Evolutionary conservation across 306 rosid genomes (phyloP), one percentile per base, ranked within the genome.

Genomic region (Dryas drummondii): DNA sequence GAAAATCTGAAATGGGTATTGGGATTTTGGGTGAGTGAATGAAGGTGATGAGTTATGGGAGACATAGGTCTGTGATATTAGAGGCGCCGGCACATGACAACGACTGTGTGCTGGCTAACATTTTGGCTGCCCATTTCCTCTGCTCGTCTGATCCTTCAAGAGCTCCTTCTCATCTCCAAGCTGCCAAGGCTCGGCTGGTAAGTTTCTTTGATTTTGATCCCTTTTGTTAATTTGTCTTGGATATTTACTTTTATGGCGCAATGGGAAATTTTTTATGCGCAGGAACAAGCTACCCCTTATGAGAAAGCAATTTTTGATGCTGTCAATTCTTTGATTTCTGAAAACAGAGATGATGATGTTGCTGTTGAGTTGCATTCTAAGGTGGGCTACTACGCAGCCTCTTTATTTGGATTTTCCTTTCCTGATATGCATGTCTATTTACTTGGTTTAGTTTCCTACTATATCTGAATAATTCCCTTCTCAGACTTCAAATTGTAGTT

Each of bases 241-340:
- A 1, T 55, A 5, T 9, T 44, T 41, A 9, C 51, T 58, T 60
- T 49, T 50, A 47, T 4, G 72, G 52, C 66, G 45, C 65, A 4
- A 17, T 51, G 63, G 6, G 58, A 44, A 47, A 55, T 22, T 72
- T 49, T 3, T 57, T 52, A 0, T 73, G 70, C 46, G 4, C 72
- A 94, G 99, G 97, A 87, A 41, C 87, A 84, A 68, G 97, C 97
- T 65, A 94, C 99, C 55, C 66, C 67, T 70, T 92, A 91, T 59
- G 99, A 94, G 88, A 90, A 84, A 75, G 87, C 91, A 13, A 91
- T 94, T 80, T 92, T 86, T 5, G 84, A 81, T 50, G 73, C 78
- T 26, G 72, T 92, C 78, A 86, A 14, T 87, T 86, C 71, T 84
- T 87, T 87, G 91, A 78, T 91, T 27, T 90, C 91, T 6, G 70